These are phyloP conservation scores for Trifolium pratense DNA, from an alignment of 306 rosid species.

Conservation along the genomic window DNA sequence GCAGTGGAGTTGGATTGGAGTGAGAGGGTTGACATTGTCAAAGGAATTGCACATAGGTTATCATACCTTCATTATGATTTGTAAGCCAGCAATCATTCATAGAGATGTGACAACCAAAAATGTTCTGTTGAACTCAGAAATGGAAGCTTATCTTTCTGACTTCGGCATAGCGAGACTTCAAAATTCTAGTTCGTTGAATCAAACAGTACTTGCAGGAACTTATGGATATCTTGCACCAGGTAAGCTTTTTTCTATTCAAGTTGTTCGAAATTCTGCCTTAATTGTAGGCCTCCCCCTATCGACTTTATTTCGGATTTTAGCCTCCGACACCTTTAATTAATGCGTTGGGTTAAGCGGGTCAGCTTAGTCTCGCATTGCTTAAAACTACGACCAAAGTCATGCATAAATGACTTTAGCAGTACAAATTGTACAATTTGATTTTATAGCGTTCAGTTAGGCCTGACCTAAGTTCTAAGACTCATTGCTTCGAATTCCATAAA, in stretches of 20 bases:
- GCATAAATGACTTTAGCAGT: too few relatives aligned
- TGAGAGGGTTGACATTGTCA: background rate
- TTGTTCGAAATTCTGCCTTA: background rate
- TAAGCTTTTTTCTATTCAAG: too few relatives aligned
- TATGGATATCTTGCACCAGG: background rate
- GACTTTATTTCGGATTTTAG: background rate
- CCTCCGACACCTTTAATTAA: background rate
- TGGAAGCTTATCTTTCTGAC: background rate
- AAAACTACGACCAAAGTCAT: too few relatives aligned
- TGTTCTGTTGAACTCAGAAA: background rate
- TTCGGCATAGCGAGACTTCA: background rate
- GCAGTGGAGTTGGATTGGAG: background rate
- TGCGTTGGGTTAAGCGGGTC: too few relatives aligned
- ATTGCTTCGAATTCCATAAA: too few relatives aligned
- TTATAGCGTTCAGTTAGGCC: too few relatives aligned
- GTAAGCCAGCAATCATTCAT: background rate
- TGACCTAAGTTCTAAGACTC: too few relatives aligned
- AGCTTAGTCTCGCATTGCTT: too few relatives aligned
- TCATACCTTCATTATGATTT: background rate
- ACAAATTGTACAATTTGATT: too few relatives aligned
- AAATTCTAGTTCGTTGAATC: background rate
- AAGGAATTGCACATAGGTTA: background rate
- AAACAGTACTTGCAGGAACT: background rate
- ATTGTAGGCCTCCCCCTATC: background rate
- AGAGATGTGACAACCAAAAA: background rate